Evolutionary conservation across 108 stramenopile genomes (phyloP), one percentile per base, ranked within the genome.

Genomic region (Pseudonitzschia pungens): DNA sequence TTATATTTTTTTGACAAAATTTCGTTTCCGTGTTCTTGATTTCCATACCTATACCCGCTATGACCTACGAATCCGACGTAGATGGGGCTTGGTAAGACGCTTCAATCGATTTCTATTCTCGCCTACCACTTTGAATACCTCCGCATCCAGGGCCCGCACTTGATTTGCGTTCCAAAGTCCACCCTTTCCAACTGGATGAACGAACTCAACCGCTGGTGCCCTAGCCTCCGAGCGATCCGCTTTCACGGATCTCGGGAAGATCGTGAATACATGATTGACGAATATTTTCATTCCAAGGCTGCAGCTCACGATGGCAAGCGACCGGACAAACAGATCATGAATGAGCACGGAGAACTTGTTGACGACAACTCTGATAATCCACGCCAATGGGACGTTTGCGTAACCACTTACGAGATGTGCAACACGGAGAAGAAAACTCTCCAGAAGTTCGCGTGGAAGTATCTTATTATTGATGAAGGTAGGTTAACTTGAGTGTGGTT

Each of bases 141-240:
- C 62, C 80, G 77, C 50, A 77, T 89, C 24, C 84, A 87, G 67
- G 96, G 96, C n/a, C 96, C 96, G 1, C 98, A 98, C 84, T 76
- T 99, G 24, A 87, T 99, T 68, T 87, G 94, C 71, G 98, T 99
- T 10, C 99, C 99, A 18, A 98, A 98, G 84, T 95, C 95, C 7
- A 98, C 98, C 7, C 89, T 99, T 32, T 89, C 91, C 78, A 98
- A 98, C 75, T 99, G 99, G 99, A 92, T 93, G 89, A 98, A 98
- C 76, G 99, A 99, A 83, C 73, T 99, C 27, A 75, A 79, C 32
- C 79, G 96, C 68, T 99, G 97, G 97, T 98, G 96, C 67, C 99
- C 99, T 1, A 65, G 77, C 12, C 84, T 99, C 8, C 84, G 95
- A 10, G 89, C 81, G 9, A 86, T 98, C 71, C 87, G 92, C 52